These are phyloP conservation scores for Gymnopilus dilepis DNA, from an alignment of 768 basidiomycete species.

Conservation along the genomic window DNA sequence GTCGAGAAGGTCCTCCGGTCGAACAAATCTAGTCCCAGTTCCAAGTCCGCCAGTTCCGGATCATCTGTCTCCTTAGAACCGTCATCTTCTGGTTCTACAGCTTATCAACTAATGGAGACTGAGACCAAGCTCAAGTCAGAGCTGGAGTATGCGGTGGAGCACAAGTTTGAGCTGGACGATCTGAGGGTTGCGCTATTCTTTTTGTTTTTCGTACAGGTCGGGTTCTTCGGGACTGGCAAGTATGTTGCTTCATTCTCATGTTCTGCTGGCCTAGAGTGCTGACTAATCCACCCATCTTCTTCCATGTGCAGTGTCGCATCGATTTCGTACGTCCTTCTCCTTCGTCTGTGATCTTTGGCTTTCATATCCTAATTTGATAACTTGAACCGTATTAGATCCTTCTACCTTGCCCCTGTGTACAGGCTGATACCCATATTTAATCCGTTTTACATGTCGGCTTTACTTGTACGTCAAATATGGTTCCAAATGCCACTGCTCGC, in stretches of 20 bases:
- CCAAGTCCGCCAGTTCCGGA: too few relatives aligned
- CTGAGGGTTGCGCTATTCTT: slow-evolving; percentile 81
- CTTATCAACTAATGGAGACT: too few relatives aligned
- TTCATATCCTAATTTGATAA: not conserved
- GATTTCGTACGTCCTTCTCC: slow-evolving; percentile 61
- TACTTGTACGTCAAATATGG: slow-evolving; percentile 54
- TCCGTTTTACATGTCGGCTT: slow-evolving; percentile 80
- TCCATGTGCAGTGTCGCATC: slow-evolving; percentile 66
- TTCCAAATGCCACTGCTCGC: not conserved
- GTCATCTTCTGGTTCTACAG: too few relatives aligned
- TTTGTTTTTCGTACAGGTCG: slow-evolving; percentile 85
- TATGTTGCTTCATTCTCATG: slow-evolving; percentile 39
- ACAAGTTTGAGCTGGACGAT: slow-evolving; percentile 63
- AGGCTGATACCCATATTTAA: slow-evolving; percentile 85
- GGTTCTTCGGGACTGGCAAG: slow-evolving; percentile 88
- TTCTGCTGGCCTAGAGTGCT: not conserved
- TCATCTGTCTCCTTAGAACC: too few relatives aligned
- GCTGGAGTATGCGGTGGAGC: slow-evolving; percentile 25
- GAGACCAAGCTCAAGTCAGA: slow-evolving; percentile 20
- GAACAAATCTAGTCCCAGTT: not conserved
- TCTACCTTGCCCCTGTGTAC: slow-evolving; percentile 89
- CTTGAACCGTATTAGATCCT: slow-evolving; percentile 49
- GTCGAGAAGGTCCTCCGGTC: slow-evolving; percentile 52
- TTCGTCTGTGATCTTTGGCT: not conserved
- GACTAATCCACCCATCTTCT: slow-evolving; percentile 1